Evolutionary conservation across 306 rosid species (phyloP).

Genomic region (Cucumis hystrix): DNA sequence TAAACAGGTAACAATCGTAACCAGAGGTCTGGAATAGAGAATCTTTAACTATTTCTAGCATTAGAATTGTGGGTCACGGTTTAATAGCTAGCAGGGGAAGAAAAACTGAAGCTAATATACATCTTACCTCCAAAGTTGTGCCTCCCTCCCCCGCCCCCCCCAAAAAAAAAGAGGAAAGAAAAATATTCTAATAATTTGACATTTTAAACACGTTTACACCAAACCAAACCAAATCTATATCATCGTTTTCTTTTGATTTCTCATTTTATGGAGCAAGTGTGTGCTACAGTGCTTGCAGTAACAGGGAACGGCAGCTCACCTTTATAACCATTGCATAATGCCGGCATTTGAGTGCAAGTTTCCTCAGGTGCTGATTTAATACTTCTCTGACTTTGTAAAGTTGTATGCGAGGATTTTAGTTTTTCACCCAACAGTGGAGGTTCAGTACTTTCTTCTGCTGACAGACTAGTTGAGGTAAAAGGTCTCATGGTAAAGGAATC

Average conservation of each 20-base stretch:
- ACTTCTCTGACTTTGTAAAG: constrained; percentile 26
- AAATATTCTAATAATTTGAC: not conserved
- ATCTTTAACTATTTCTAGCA: not conserved
- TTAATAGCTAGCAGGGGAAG: not conserved
- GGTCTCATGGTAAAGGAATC: constrained; percentile 93
- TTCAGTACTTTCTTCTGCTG: constrained; percentile 44
- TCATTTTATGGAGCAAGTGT: not conserved
- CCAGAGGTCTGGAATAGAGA: not conserved
- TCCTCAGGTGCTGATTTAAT: constrained; percentile 34
- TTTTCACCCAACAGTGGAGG: constrained; percentile 38
- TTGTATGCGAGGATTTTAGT: constrained; percentile 34
- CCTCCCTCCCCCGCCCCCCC: too few species aligned
- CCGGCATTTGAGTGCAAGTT: constrained; percentile 18
- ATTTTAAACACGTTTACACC: not conserved
- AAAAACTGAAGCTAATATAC: not conserved
- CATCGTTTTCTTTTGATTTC: not conserved
- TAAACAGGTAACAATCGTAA: constrained; percentile 18
- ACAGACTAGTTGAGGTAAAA: constrained; percentile 41
- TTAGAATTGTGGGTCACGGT: not conserved
- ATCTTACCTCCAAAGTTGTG: too few species aligned
- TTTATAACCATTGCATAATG: constrained; percentile 35
- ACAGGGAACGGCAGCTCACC: constrained; percentile 34
- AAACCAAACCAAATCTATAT: not conserved
- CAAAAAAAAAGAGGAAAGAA: not conserved
- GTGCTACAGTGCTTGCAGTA: not conserved